Conservation (phyloP, 2,329 filamentous ascomycete genomes). For the Paraphoma chrysanthemicola region DNA sequence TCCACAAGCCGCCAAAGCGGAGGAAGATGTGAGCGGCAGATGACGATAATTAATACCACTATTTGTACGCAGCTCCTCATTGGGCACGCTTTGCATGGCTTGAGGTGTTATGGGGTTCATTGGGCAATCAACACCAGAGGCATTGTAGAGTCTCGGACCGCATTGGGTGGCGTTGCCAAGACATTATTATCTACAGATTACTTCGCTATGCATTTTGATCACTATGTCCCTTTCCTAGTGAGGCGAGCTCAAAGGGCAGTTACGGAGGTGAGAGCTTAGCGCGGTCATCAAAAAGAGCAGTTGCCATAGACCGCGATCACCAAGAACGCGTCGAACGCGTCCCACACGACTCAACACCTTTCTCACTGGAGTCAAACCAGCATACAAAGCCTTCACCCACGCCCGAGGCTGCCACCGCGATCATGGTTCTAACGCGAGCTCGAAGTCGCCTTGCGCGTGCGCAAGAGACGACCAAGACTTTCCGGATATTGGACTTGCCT, state of each 20-base stretch:
- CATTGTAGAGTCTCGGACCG: no score
- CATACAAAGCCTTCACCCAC: no score
- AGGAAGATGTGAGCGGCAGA: slow-evolving; percentile 4
- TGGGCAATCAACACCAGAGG: no score
- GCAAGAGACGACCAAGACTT: neutral
- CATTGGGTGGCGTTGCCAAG: no score
- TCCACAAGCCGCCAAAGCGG: slow-evolving; percentile 11
- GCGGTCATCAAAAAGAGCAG: neutral
- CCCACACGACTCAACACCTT: neutral
- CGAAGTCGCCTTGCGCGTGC: neutral
- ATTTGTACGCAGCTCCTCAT: neutral
- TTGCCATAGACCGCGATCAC: neutral
- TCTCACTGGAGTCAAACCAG: neutral
- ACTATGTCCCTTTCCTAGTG: neutral
- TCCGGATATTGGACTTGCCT: slow-evolving; percentile 9
- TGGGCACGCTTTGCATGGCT: neutral
- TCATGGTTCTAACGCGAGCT: neutral
- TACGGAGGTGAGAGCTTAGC: neutral
- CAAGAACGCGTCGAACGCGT: neutral
- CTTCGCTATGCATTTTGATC: neutral
- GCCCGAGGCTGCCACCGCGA: neutral
- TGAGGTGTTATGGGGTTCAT: neutral
- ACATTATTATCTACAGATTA: neutral
- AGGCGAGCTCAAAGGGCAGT: neutral
- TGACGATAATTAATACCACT: neutral